These are phyloP conservation scores for Penicillium desertorum DNA, from an alignment of 495 filamentous ascomycete species.

Conservation along the genomic window DNA sequence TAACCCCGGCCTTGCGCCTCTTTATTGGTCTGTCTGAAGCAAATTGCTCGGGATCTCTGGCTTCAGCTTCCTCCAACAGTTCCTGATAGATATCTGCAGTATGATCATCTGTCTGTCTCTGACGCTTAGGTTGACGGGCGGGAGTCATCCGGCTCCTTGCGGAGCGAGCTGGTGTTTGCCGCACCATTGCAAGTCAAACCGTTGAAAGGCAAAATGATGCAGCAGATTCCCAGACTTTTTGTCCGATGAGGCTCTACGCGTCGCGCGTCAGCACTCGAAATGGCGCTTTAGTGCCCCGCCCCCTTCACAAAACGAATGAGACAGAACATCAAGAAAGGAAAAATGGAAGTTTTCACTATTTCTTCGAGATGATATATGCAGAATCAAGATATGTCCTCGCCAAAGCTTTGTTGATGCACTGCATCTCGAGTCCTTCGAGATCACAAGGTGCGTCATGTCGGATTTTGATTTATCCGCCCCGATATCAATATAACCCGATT, in stretches of 20 bases:
- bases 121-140: slow-evolving; percentile 16
- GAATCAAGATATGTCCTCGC: background rate
- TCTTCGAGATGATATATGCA: background rate
- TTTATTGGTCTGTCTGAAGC: slow-evolving; percentile 43
- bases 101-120: slow-evolving; percentile 19
- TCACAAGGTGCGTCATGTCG: slow-evolving; percentile 14
- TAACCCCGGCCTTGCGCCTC: slow-evolving; percentile 42
- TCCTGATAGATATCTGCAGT: slow-evolving; percentile 62
- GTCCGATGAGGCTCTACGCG: slow-evolving; percentile 2
- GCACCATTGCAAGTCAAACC: slow-evolving; percentile 20
- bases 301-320: background rate
- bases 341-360: background rate
- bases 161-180: slow-evolving; percentile 22
- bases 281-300: background rate
- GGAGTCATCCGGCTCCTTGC: slow-evolving; percentile 18
- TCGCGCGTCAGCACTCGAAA: slow-evolving; percentile 9
- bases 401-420: background rate
- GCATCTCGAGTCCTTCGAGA: background rate
- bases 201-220: slow-evolving; percentile 3
- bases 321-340: background rate
- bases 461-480: slow-evolving; percentile 7
- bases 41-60: slow-evolving; percentile 36
- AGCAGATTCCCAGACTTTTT: slow-evolving; percentile 1
- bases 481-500: slow-evolving; percentile 18
- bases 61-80: slow-evolving; percentile 65